These are phyloP conservation scores for Carex arenaria DNA, from an alignment of 202 grass and related monocot species.

Conservation along the genomic window DNA sequence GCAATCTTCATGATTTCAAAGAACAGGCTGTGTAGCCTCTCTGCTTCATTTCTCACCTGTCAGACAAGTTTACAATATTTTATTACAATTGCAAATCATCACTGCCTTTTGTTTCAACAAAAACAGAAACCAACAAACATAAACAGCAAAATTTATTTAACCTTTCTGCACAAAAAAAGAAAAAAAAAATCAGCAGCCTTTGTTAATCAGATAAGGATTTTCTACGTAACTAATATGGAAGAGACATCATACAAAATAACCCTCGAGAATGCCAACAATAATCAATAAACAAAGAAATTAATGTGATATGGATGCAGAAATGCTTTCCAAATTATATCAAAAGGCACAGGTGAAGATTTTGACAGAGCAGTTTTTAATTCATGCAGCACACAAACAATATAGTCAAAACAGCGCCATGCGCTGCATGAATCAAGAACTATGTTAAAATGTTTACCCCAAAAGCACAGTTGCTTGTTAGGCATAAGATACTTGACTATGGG, in stretches of 20 bases:
- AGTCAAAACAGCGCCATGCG: too few species aligned
- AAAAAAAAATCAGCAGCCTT: not conserved
- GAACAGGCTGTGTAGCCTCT: conserved; percentile 73
- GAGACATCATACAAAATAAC: not conserved
- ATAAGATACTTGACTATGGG: not conserved
- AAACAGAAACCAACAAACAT: not conserved
- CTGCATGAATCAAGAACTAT: too few species aligned
- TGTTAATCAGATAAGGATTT: not conserved
- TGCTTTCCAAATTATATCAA: not conserved
- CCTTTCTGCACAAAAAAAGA: not conserved
- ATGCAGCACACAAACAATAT: too few species aligned
- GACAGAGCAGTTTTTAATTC: too few species aligned
- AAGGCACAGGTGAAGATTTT: not conserved
- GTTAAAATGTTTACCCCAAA: too few species aligned
- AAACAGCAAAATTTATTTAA: not conserved
- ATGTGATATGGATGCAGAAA: not conserved
- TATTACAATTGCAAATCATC: not conserved
- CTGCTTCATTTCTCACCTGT: conserved; percentile 75
- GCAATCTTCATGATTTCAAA: conserved; percentile 99
- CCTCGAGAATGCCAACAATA: not conserved
- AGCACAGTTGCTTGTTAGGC: not conserved
- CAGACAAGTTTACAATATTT: not conserved
- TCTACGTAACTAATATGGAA: not conserved
- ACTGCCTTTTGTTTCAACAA: not conserved
- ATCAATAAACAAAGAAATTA: too few species aligned